These are phyloP conservation scores for Biscutella laevigata DNA, from an alignment of 441 rosid species.

Conservation along the genomic window DNA sequence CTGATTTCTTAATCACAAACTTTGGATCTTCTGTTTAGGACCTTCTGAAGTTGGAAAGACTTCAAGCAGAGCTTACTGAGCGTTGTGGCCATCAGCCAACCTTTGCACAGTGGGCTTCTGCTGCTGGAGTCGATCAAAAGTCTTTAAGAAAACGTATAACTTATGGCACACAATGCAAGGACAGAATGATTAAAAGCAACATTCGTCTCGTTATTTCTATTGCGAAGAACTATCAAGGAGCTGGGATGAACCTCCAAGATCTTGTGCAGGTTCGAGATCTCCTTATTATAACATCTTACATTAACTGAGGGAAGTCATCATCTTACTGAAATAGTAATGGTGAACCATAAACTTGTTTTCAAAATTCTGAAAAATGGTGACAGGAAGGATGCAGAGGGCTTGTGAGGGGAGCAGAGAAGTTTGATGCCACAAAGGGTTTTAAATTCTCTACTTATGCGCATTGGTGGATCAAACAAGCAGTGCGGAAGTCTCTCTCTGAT, in stretches of 20 bases:
- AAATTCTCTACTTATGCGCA: constrained; percentile 93
- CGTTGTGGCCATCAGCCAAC: constrained; percentile 66
- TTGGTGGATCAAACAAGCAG: constrained; percentile 97
- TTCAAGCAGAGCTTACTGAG: constrained; percentile 58
- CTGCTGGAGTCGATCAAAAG: constrained; percentile 68
- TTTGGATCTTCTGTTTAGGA: constrained; percentile 41
- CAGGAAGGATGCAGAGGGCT: constrained; percentile 97
- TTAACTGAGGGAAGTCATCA: not conserved
- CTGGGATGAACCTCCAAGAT: constrained; percentile 85
- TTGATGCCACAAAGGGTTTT: constrained; percentile 90
- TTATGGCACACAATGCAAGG: constrained; percentile 68
- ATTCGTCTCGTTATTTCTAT: constrained; percentile 88
- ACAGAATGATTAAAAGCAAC: constrained; percentile 88
- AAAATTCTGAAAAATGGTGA: constrained; percentile 16
- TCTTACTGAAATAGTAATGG: not conserved
- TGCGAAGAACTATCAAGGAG: constrained; percentile 82
- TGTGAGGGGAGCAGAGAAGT: constrained; percentile 76
- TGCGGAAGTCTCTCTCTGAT: constrained; percentile 74
- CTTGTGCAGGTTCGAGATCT: constrained; percentile 68
- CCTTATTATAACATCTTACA: not conserved
- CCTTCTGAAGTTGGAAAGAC: constrained; percentile 71
- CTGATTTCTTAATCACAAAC: constrained; percentile 8
- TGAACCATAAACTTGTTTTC: not conserved
- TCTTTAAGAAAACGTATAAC: constrained; percentile 58
- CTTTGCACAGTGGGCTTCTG: constrained; percentile 84